phyloP scores from a whole-genome alignment of 1,139 yeast genomes.

The Arxiozyma heterogenica region DNA sequence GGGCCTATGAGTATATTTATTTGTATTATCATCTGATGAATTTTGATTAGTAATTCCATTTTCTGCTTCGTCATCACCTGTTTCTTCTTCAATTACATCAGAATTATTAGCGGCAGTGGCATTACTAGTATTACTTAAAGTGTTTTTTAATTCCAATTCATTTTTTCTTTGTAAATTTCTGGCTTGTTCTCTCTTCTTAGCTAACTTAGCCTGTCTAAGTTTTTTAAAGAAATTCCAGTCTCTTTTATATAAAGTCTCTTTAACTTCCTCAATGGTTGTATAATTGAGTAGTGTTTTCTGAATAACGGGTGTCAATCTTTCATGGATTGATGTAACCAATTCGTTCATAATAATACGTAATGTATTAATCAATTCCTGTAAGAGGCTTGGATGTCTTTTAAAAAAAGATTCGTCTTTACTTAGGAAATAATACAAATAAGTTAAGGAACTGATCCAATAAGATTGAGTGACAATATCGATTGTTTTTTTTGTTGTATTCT shows the following conservation, averaged over 20 bases:
- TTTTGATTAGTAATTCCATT: background rate
- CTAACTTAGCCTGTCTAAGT: slow-evolving; percentile 32
- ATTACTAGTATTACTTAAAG: background rate
- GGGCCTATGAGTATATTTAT: background rate
- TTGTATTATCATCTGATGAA: slow-evolving; percentile 11
- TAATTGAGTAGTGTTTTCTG: slow-evolving; percentile 59
- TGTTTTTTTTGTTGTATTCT: background rate
- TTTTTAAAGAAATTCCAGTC: slow-evolving; percentile 70
- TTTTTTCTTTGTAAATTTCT: slow-evolving; percentile 10
- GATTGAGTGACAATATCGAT: slow-evolving; percentile 61
- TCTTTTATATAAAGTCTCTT: slow-evolving; percentile 49
- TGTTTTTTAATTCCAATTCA: slow-evolving; percentile 2
- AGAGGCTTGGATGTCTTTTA: slow-evolving; percentile 42
- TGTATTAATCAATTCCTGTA: slow-evolving; percentile 53
- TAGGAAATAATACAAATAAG: slow-evolving; percentile 57
- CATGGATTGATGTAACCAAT: slow-evolving; percentile 54
- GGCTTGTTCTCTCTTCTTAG: slow-evolving; percentile 9
- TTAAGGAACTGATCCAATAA: slow-evolving; percentile 64
- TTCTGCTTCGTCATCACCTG: slow-evolving; percentile 2
- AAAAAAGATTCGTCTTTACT: slow-evolving; percentile 48
- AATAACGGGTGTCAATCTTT: slow-evolving; percentile 46
- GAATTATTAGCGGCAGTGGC: slow-evolving; percentile 3
- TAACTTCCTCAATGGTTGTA: slow-evolving; percentile 56
- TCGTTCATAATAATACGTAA: slow-evolving; percentile 56
- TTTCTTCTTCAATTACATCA: slow-evolving; percentile 1